phyloP scores from a whole-genome alignment of 2,329 filamentous ascomycete species.

The Ophiostoma angusticollis region DNA sequence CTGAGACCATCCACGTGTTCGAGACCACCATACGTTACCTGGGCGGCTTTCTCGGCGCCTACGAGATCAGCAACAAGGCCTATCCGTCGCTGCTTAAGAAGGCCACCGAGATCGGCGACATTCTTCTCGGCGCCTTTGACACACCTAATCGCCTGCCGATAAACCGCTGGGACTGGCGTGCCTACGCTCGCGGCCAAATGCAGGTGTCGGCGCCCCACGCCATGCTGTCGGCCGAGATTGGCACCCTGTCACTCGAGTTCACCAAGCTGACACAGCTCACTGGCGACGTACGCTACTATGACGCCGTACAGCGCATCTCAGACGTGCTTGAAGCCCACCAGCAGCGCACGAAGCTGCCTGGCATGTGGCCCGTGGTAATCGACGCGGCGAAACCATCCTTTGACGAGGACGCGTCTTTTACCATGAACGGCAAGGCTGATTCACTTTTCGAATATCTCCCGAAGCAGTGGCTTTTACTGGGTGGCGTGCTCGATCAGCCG shows the following conservation, averaged over 20 bases:
- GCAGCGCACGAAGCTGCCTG: conserved; percentile 41
- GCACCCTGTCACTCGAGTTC: conserved; percentile 48
- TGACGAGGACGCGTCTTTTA: conserved; percentile 39
- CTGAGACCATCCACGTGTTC: conserved; percentile 48
- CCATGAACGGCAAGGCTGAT: conserved; percentile 43
- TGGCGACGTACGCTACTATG: conserved; percentile 46
- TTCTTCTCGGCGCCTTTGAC: conserved; percentile 55
- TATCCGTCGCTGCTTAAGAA: conserved; percentile 44
- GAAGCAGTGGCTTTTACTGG: conserved; percentile 53
- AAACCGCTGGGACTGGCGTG: conserved; percentile 42
- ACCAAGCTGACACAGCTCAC: conserved; percentile 53
- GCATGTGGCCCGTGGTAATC: conserved; percentile 48
- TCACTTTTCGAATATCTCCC: conserved; percentile 53
- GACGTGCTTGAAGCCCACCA: conserved; percentile 43
- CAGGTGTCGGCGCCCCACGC: conserved; percentile 30
- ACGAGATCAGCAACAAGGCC: conserved; percentile 48
- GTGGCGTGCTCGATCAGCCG: conserved; percentile 38
- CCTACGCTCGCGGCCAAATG: conserved; percentile 27
- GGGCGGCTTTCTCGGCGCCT: conserved; percentile 55
- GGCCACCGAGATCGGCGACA: conserved; percentile 48
- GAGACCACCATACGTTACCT: conserved; percentile 62
- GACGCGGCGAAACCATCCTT: conserved; percentile 43
- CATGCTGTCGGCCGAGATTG: conserved; percentile 37
- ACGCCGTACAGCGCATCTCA: conserved; percentile 45
- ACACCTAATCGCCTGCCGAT: conserved; percentile 56